These are phyloP conservation scores for Catunica adiposa DNA, from an alignment of 2,329 filamentous ascomycete species.

Conservation along the genomic window DNA sequence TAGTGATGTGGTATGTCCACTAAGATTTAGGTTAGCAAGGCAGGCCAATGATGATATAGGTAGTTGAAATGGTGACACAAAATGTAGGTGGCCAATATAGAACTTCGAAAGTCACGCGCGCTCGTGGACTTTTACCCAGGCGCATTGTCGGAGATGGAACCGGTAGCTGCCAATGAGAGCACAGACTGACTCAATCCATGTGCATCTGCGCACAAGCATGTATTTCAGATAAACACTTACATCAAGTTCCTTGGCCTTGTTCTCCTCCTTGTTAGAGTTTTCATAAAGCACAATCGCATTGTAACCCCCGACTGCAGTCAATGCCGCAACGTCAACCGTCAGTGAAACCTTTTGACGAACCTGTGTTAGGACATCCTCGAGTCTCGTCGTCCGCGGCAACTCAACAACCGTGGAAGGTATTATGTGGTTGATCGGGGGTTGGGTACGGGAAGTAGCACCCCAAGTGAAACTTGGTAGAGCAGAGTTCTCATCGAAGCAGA, in stretches of 20 bases:
- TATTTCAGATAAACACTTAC: constrained; percentile 4
- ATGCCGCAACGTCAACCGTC: background rate
- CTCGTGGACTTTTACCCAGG: no score
- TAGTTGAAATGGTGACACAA: no score
- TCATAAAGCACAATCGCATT: constrained; percentile 8
- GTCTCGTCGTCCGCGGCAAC: constrained; percentile 4
- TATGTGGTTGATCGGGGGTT: background rate
- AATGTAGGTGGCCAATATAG: no score
- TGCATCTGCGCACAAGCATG: background rate
- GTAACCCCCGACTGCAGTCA: background rate
- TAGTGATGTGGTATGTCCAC: constrained; percentile 18
- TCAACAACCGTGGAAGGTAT: constrained; percentile 12
- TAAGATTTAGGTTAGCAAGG: constrained; percentile 2
- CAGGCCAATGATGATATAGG: background rate
- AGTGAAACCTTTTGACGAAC: background rate
- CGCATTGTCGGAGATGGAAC: no score
- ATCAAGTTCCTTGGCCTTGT: constrained; percentile 5
- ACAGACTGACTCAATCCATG: background rate
- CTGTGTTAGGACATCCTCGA: background rate
- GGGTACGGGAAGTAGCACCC: constrained; percentile 9
- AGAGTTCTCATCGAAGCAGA: constrained; percentile 17
- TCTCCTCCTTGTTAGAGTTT: constrained; percentile 5
- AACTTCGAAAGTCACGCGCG: no score
- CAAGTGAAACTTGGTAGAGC: constrained; percentile 14
- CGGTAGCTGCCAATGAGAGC: background rate